Conservation (phyloP, 495 filamentous ascomycete species). For the Penicillium cinerascens region DNA sequence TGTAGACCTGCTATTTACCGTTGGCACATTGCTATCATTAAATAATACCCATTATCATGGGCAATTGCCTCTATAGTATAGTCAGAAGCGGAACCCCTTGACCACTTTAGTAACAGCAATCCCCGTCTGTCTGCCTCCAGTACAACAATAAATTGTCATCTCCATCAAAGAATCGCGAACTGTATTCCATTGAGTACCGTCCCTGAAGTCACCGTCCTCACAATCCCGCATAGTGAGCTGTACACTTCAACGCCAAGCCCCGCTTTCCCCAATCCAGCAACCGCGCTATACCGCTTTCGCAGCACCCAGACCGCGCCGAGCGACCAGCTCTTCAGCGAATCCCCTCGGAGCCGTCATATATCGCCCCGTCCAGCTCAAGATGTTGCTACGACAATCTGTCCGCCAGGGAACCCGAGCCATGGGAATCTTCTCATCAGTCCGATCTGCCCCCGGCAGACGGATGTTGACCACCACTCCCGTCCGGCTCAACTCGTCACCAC, state of each 20-base stretch:
- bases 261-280: neutral
- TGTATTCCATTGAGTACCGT: neutral
- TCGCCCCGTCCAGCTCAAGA: neutral
- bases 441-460: conserved; percentile 3
- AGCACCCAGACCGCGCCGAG: conserved; percentile 6
- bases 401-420: neutral
- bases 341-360: neutral
- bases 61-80: no score
- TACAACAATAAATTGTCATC: neutral
- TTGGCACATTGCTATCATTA: no score
- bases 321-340: conserved; percentile 1
- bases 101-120: no score
- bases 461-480: conserved; percentile 15
- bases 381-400: conserved; percentile 13
- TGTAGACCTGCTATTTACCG: no score
- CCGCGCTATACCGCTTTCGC: conserved; percentile 17
- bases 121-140: no score
- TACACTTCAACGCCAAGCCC: neutral
- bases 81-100: no score
- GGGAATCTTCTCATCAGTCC: neutral
- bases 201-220: neutral
- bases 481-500: conserved; percentile 11
- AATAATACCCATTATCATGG: no score
- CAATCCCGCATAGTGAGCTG: neutral
- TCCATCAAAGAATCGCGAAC: neutral